These are phyloP conservation scores for Penicillium sp. DNA, from an alignment of 2,329 filamentous ascomycete genomes.

Conservation along the genomic window DNA sequence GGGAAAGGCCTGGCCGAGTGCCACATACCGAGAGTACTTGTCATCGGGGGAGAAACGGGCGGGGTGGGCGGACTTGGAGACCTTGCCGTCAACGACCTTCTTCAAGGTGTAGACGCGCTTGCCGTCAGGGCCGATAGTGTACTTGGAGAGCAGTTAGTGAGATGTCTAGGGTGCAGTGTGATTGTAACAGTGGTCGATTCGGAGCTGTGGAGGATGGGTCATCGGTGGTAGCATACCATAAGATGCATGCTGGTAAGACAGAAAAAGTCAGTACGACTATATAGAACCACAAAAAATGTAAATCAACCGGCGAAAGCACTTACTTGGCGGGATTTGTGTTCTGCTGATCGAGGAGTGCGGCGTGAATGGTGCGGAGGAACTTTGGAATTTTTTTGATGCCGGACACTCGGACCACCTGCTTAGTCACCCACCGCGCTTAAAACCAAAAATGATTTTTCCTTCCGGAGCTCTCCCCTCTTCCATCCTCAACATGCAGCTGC, in stretches of 20 bases:
- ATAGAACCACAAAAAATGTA: background rate
- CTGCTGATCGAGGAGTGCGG: conserved; percentile 21
- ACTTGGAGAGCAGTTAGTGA: conserved; percentile 51
- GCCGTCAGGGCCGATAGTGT: conserved; percentile 79
- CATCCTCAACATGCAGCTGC: conserved; percentile 10
- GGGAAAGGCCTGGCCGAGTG: background rate
- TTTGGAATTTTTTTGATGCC: conserved; percentile 27
- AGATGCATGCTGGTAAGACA: conserved; percentile 42
- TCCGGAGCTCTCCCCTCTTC: background rate
- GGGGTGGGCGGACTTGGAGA: conserved; percentile 95
- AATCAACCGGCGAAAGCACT: conserved; percentile 17
- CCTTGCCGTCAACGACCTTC: conserved; percentile 73
- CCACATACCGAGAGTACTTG: conserved; percentile 79
- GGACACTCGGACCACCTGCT: conserved; percentile 24
- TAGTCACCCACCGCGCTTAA: conserved; percentile 27
- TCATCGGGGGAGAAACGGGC: conserved; percentile 97
- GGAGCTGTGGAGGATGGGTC: background rate
- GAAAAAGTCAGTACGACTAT: conserved; percentile 12
- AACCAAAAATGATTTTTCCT: conserved; percentile 21
- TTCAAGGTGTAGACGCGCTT: conserved; percentile 95
- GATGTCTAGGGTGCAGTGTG: conserved; percentile 5
- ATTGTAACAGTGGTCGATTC: conserved; percentile 8
- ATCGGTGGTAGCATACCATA: conserved; percentile 38
- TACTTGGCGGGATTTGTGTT: conserved; percentile 32
- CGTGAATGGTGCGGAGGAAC: conserved; percentile 26